These are phyloP conservation scores for Lepraria neglecta DNA, from an alignment of 495 filamentous ascomycete species.

Conservation along the genomic window DNA sequence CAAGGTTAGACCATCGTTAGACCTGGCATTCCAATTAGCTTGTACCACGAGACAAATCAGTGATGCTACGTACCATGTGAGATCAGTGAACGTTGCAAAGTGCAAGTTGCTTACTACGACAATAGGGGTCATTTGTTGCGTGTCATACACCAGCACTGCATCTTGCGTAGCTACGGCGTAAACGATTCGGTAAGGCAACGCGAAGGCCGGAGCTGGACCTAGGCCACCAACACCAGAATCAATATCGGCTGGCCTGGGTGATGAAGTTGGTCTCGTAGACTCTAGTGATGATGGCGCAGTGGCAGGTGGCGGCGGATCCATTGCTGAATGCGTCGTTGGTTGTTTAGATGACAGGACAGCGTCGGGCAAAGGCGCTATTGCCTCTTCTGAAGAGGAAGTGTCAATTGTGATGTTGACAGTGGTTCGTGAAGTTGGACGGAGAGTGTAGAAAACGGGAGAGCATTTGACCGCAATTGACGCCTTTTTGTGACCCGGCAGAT, in stretches of 20 bases:
- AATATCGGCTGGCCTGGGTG: slow-evolving; percentile 48
- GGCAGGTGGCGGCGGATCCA: slow-evolving; percentile 74
- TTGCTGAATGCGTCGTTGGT: slow-evolving; percentile 51
- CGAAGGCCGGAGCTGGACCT: slow-evolving; percentile 65
- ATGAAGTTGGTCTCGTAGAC: slow-evolving; percentile 39
- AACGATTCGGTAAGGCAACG: slow-evolving; percentile 84
- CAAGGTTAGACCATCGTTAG: slow-evolving; percentile 81
- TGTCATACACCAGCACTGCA: slow-evolving; percentile 93
- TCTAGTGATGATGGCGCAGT: slow-evolving; percentile 31
- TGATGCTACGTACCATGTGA: slow-evolving; percentile 68
- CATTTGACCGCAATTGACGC: slow-evolving; percentile 94
- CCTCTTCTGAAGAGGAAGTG: slow-evolving; percentile 78
- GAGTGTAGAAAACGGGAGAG: slow-evolving; percentile 81
- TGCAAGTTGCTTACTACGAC: slow-evolving; percentile 94
- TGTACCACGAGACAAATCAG: slow-evolving; percentile 1
- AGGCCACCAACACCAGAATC: slow-evolving; percentile 46
- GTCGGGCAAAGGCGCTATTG: slow-evolving; percentile 76
- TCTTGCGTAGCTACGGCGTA: slow-evolving; percentile 98
- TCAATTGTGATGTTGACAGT: slow-evolving; percentile 91
- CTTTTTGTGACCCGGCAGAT: slow-evolving; percentile 96
- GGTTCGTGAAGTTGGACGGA: slow-evolving; percentile 58
- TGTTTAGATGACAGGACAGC: slow-evolving; percentile 58
- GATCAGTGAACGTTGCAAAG: slow-evolving; percentile 92
- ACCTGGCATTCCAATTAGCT: slow-evolving; percentile 51
- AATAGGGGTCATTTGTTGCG: slow-evolving; percentile 88